These are phyloP conservation scores for Aureobasidium melanogenum DNA, from an alignment of 2,329 filamentous ascomycete species.

Conservation along the genomic window DNA sequence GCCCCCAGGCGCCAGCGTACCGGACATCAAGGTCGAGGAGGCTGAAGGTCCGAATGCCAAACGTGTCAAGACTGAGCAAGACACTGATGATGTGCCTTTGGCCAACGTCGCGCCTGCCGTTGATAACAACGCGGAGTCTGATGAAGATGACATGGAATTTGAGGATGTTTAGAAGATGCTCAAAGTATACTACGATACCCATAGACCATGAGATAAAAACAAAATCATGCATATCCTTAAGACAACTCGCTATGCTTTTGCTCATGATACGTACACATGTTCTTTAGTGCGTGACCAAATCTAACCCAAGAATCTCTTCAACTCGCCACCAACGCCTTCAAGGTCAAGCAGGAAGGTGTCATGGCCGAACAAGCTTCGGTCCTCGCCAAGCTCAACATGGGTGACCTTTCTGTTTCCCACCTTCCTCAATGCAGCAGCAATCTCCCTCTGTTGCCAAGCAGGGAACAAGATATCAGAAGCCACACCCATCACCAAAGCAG, in stretches of 20 bases:
- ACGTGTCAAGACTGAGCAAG: conserved; percentile 51
- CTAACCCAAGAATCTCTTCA: conserved; percentile 68
- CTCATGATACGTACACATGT: background rate
- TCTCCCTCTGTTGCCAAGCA: conserved; percentile 93
- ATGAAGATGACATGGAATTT: conserved; percentile 39
- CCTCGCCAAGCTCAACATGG: conserved; percentile 86
- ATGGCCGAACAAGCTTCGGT: conserved; percentile 90
- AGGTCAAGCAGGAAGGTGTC: conserved; percentile 93
- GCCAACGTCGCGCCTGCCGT: conserved; percentile 17
- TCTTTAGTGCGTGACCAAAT: background rate
- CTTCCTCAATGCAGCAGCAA: conserved; percentile 71
- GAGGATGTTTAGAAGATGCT: conserved; percentile 29
- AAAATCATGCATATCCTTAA: background rate
- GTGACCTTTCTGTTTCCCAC: conserved; percentile 73
- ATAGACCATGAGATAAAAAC: background rate
- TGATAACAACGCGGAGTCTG: conserved; percentile 35
- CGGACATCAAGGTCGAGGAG: conserved; percentile 21
- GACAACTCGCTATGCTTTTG: conserved; percentile 4
- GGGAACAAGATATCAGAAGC: conserved; percentile 95
- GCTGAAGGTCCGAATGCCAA: conserved; percentile 46
- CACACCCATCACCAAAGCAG: conserved; percentile 84
- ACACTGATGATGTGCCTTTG: conserved; percentile 20
- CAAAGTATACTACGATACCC: conserved; percentile 5
- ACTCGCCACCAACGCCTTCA: conserved; percentile 78
- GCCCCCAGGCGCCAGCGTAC: conserved; percentile 17